These are phyloP conservation scores for Plasmodium fragile DNA, from an alignment of 169 alveolate species.

Conservation along the genomic window DNA sequence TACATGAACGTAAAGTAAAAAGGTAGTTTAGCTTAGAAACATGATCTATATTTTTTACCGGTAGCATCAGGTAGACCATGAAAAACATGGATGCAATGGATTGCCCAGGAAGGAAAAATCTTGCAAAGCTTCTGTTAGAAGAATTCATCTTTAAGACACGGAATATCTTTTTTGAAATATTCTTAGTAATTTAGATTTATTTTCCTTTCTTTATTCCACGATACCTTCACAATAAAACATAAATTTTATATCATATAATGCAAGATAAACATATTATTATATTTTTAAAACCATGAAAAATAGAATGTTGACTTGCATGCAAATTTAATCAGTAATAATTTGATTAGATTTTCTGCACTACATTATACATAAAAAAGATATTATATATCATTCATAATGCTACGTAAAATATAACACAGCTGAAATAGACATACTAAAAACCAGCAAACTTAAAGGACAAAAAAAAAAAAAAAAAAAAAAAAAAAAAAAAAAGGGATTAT, in stretches of 20 bases:
- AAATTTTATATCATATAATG: background rate
- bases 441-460: background rate
- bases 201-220: background rate
- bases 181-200: background rate
- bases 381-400: background rate
- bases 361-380: background rate
- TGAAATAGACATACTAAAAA: background rate
- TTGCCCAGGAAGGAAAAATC: background rate
- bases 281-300: background rate
- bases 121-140: background rate
- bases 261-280: background rate
- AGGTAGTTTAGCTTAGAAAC: background rate
- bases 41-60: conserved; percentile 8
- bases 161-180: background rate
- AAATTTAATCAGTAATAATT: background rate
- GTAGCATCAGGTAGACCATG: background rate
- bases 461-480: too few species aligned
- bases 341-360: background rate
- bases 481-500: background rate
- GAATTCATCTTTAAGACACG: background rate
- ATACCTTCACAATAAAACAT: background rate
- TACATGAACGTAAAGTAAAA: background rate
- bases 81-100: background rate
- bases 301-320: background rate
- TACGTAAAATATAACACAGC: background rate